Evolutionary conservation across 768 basidiomycete species (phyloP).

Genomic region (Russula brevipes): DNA sequence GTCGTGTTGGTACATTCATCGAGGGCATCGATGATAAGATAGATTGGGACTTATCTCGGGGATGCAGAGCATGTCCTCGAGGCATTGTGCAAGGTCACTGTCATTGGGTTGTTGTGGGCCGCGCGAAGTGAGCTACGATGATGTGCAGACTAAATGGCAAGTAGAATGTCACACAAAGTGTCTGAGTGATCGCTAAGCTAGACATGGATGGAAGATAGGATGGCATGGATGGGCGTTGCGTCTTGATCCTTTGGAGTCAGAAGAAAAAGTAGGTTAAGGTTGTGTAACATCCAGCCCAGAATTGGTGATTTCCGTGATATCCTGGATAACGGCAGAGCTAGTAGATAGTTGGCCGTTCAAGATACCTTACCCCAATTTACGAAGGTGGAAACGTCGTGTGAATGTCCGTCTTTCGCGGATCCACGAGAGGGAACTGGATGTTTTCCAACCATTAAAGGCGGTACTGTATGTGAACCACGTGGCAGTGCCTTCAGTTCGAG

Average conservation of each 20-base stretch:
- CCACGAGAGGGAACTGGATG: background rate
- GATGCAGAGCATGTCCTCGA: background rate
- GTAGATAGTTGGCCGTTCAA: background rate
- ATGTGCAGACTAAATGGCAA: background rate
- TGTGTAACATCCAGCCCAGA: background rate
- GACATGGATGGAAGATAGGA: background rate
- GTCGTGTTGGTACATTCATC: background rate
- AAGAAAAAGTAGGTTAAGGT: background rate
- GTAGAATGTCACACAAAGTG: background rate
- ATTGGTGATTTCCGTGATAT: background rate
- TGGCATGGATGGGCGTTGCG: background rate
- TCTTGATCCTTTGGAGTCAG: background rate
- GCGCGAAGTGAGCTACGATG: no score
- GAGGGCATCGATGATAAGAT: background rate
- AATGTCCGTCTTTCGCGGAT: background rate
- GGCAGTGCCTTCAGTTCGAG: background rate
- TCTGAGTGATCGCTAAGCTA: conserved; percentile 3
- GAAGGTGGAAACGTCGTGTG: background rate
- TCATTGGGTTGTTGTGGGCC: background rate
- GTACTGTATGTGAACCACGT: background rate
- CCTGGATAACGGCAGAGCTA: conserved; percentile 2
- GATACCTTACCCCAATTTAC: background rate
- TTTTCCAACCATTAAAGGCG: background rate
- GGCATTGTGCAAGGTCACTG: background rate
- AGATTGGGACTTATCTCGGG: background rate